A percentile compares a stretch with the other conserved stretches of the same genome.
Conservation (phyloP, 192 early-diverging fungal species). For the Chytriomyces hyalinus region DNA sequence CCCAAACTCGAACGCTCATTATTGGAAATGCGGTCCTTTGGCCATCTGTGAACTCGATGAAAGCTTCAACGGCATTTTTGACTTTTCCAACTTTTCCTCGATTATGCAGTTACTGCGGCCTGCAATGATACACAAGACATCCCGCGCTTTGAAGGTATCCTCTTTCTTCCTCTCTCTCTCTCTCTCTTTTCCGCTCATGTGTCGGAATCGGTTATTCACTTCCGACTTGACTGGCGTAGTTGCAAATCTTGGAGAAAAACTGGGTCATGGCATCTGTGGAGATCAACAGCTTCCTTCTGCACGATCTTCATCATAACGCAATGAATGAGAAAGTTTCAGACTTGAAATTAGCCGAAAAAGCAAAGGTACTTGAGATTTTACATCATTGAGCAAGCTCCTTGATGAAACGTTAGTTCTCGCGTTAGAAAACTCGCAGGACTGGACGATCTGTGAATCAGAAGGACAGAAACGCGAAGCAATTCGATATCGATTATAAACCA, state of each 20-base stretch:
- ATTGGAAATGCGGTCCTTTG: constrained; percentile 48
- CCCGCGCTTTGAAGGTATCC: constrained; percentile 46
- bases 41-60: constrained; percentile 61
- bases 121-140: constrained; percentile 34
- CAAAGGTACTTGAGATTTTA: constrained; percentile 11
- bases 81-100: constrained; percentile 41
- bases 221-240: constrained; percentile 7
- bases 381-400: constrained; percentile 10
- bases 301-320: constrained; percentile 43
- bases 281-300: constrained; percentile 44
- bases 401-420: neutral
- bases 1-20: constrained; percentile 23
- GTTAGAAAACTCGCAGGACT: constrained; percentile 18
- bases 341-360: constrained; percentile 33
- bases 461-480: constrained; percentile 31
- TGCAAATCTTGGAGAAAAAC: constrained; percentile 54
- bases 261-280: constrained; percentile 53
- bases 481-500: constrained; percentile 51
- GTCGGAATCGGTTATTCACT: neutral
- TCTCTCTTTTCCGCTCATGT: neutral
- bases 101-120: constrained; percentile 38
- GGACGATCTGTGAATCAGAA: neutral
- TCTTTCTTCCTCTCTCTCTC: neutral
- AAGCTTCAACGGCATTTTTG: constrained; percentile 32
- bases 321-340: constrained; percentile 46